Evolutionary conservation across 2,329 filamentous ascomycete genomes (phyloP).

Genomic region (Parascedosporium putredinis): DNA sequence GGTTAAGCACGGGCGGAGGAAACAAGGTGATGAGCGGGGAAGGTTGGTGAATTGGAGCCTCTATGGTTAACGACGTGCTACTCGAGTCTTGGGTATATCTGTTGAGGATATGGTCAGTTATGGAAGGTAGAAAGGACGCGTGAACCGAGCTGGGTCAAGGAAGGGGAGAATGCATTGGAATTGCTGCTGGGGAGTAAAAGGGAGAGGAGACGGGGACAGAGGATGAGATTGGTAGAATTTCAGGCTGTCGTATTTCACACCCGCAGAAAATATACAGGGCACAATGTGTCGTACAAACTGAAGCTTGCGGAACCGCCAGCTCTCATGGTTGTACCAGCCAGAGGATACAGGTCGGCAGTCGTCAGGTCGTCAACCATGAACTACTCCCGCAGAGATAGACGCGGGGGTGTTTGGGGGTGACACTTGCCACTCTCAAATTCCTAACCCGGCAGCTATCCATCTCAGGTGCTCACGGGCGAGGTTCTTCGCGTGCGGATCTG

Average conservation of each 20-base stretch:
- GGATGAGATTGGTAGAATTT: background rate
- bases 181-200: background rate
- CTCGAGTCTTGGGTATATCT: conserved; percentile 47
- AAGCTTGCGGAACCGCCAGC: conserved; percentile 6
- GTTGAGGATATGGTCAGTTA: conserved; percentile 9
- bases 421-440: no score
- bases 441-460: no score
- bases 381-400: no score
- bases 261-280: conserved; percentile 1
- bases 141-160: background rate
- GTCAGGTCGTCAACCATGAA: no score
- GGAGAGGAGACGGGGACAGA: background rate
- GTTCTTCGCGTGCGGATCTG: no score
- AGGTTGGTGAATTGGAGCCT: conserved; percentile 32
- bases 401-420: background rate
- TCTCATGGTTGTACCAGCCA: background rate
- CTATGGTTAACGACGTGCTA: conserved; percentile 41
- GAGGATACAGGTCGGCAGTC: conserved; percentile 3
- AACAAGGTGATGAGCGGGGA: conserved; percentile 41
- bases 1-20: conserved; percentile 36
- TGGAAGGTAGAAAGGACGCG: background rate
- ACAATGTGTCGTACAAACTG: background rate
- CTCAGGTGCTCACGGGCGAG: no score
- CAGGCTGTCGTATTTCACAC: background rate
- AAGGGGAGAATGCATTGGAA: background rate